These are phyloP conservation scores for Diplotaxis tenuifolia DNA, from an alignment of 345 rosid species.

Conservation along the genomic window DNA sequence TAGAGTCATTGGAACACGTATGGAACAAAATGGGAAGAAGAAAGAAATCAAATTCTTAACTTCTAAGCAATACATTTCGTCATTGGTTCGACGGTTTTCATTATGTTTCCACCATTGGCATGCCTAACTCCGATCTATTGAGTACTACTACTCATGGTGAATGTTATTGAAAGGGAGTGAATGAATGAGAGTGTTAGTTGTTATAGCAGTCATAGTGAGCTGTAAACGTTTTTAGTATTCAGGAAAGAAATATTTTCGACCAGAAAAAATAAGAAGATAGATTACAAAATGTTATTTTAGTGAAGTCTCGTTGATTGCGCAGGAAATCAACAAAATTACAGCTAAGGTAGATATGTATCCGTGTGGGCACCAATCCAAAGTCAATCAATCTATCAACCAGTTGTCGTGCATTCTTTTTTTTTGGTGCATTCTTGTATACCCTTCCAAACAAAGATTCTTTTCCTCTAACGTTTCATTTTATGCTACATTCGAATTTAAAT, in stretches of 20 bases:
- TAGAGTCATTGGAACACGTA: constrained; percentile 12
- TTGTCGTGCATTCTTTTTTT: constrained; percentile 35
- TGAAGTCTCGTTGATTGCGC: constrained; percentile 14
- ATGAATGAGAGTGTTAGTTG: neutral
- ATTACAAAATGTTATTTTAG: neutral
- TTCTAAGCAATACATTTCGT: constrained; percentile 26
- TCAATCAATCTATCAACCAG: constrained; percentile 40
- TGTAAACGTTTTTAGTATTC: neutral
- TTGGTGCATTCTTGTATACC: too few relatives aligned
- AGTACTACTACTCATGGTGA: neutral
- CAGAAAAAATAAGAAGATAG: neutral
- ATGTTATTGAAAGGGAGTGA: neutral
- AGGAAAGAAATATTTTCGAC: neutral
- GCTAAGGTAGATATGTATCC: neutral
- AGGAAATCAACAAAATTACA: neutral
- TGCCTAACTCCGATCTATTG: neutral
- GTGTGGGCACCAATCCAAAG: constrained; percentile 30
- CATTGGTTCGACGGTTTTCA: constrained; percentile 17
- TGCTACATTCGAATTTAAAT: neutral
- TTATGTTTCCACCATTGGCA: neutral
- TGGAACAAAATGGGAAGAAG: constrained; percentile 16
- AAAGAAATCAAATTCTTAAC: constrained; percentile 8
- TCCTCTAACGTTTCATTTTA: neutral
- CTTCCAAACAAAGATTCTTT: constrained; percentile 11
- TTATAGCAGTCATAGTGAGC: neutral